Conservation (phyloP, 169 alveolate genomes). For the Amoebophrya sp. region DNA sequence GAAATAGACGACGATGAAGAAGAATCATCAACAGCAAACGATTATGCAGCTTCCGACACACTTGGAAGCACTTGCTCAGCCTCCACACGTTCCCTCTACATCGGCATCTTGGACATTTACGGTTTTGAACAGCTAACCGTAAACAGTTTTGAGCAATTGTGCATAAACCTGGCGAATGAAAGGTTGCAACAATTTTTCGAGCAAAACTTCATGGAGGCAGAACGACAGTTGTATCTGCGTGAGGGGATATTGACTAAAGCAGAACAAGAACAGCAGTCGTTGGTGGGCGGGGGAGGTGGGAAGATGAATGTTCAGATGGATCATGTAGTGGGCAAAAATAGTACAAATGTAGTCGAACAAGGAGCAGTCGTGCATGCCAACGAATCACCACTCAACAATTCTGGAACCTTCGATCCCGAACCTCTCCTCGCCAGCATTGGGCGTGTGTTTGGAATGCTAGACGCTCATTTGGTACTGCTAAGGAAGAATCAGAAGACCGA, state of each 20-base stretch:
- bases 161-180: constrained; percentile 95
- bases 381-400: no score
- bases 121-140: constrained; percentile 92
- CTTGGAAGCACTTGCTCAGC: background rate
- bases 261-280: background rate
- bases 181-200: constrained; percentile 69
- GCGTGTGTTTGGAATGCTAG: background rate
- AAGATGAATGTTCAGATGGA: no score
- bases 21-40: background rate
- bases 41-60: background rate
- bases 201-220: constrained; percentile 56
- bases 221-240: constrained; percentile 48
- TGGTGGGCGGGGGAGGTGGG: no score
- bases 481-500: background rate
- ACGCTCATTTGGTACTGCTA: background rate
- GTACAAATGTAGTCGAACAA: no score
- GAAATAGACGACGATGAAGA: background rate
- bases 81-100: background rate
- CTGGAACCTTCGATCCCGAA: no score
- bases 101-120: constrained; percentile 88
- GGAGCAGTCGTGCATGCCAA: no score
- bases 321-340: no score
- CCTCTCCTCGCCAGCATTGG: no score
- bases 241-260: background rate
- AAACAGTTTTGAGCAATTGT: constrained; percentile 86